These are phyloP conservation scores for Wallacemonas collosoma DNA, from an alignment of 208 protist genomes.

Conservation along the genomic window DNA sequence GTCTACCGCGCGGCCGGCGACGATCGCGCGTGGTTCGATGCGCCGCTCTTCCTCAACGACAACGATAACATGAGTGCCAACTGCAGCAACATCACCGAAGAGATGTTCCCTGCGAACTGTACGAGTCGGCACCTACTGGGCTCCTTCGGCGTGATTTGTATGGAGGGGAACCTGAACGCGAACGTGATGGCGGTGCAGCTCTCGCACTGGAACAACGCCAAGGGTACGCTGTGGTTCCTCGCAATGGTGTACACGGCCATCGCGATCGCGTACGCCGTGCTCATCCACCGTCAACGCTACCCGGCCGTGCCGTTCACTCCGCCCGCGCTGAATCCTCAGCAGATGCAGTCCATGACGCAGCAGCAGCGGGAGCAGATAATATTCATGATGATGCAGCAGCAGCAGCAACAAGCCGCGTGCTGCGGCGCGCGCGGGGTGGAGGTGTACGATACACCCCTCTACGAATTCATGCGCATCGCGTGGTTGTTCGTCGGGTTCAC, in stretches of 20 bases:
- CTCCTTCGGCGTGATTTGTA: slow-evolving; percentile 55
- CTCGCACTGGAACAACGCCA: slow-evolving; percentile 60
- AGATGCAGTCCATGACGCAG: slow-evolving; percentile 13
- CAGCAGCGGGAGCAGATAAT: slow-evolving; percentile 29
- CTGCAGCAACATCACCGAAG: slow-evolving; percentile 5
- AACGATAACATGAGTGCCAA: neutral
- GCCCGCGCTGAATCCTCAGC: slow-evolving; percentile 2
- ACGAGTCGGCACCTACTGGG: slow-evolving; percentile 37
- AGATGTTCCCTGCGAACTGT: slow-evolving; percentile 22
- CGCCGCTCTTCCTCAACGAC: neutral
- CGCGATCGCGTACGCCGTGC: slow-evolving; percentile 54
- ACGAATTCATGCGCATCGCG: slow-evolving; percentile 81
- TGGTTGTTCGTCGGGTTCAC: slow-evolving; percentile 79
- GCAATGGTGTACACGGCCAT: slow-evolving; percentile 63
- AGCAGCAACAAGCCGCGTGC: slow-evolving; percentile 26
- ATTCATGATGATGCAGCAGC: slow-evolving; percentile 26
- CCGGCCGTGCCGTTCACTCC: neutral
- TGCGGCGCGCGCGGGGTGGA: slow-evolving; percentile 42
- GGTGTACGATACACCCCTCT: slow-evolving; percentile 84
- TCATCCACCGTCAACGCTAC: slow-evolving; percentile 52
- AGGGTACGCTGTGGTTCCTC: slow-evolving; percentile 72
- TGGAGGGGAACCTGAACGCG: slow-evolving; percentile 68
- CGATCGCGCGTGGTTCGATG: no score
- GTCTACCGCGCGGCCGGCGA: no score
- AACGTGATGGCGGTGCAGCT: slow-evolving; percentile 67